phyloP scores from a whole-genome alignment of 2,329 filamentous ascomycete species.

The Aspergillus novoparasiticus region DNA sequence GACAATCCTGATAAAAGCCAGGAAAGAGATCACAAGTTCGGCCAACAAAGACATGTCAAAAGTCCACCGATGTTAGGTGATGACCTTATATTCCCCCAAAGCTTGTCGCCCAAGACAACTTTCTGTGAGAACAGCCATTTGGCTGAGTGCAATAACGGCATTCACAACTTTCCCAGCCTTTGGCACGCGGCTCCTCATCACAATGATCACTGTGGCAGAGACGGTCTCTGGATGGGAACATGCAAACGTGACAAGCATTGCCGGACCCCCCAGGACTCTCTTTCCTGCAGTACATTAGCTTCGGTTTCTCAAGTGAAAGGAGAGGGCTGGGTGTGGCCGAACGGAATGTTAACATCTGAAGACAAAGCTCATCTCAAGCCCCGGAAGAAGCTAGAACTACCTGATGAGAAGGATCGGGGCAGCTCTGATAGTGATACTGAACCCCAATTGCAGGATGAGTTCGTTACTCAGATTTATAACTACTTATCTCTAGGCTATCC shows the following conservation, averaged over 20 bases:
- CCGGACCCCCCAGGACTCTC: constrained; percentile 14
- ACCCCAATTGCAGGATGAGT: constrained; percentile 76
- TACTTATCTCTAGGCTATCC: constrained; percentile 93
- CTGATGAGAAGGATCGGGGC: constrained; percentile 29
- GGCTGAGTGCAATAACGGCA: constrained; percentile 55
- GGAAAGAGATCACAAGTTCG: constrained; percentile 37
- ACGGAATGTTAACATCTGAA: neutral
- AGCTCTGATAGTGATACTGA: constrained; percentile 51
- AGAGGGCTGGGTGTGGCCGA: neutral
- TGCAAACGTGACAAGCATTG: constrained; percentile 32
- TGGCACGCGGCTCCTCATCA: constrained; percentile 73
- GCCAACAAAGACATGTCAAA: constrained; percentile 60
- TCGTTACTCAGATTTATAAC: constrained; percentile 96
- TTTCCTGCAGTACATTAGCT: constrained; percentile 29
- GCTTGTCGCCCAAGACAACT: constrained; percentile 79
- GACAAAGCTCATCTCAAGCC: neutral
- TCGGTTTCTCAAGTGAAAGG: constrained; percentile 12
- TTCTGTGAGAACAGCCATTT: constrained; percentile 77
- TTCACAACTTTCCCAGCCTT: constrained; percentile 60
- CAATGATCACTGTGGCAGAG: constrained; percentile 36
- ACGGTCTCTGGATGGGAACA: constrained; percentile 48
- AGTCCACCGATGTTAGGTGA: constrained; percentile 85
- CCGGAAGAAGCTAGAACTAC: constrained; percentile 13
- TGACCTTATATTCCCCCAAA: constrained; percentile 79
- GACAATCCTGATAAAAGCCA: constrained; percentile 16